Evolutionary conservation across 2,329 filamentous ascomycete species (phyloP), one percentile per base, ranked within the genome.

Genomic region (Torrubiella hemipterigena): DNA sequence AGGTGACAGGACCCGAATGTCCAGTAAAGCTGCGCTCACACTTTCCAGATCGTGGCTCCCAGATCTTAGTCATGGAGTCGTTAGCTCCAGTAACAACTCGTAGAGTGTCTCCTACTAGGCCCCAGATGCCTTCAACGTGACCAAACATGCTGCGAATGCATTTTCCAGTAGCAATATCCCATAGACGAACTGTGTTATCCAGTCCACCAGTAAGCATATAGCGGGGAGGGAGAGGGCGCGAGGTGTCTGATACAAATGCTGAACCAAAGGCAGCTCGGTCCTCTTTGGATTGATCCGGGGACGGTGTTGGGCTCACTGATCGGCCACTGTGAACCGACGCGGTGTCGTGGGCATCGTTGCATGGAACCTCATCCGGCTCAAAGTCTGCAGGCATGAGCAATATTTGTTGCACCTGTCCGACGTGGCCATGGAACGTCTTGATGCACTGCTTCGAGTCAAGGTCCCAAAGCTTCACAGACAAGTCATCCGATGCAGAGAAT

Each of bases 81-180:
- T 96, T 86, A 9, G 84, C 82, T 1, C 87, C 89, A 13, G 81
- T 85, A 11, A 96, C 85, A 12, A 94, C 75, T 9, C 91, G 76
- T 14, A 96, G 62, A 1, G 81, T 87, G 55, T 96, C 89, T 4
- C 83, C 89, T 0, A 82, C 84, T 3, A 98, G 67, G 6, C 83
- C 81, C 91, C 91, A 98, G 14, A 98, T 81, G 19, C 91, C 91
- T 54, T 98, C 91, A 15, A 98, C 73, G 48, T 98, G 91, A 0
- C 91, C 91, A 51, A 96, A 98, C 64, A 95, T 93, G 19, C 85
- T 93, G 38, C 85, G 81, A 20, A 95, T 67, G 46, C 84, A 94
- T 40, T 75, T 74, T 22, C 84, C 85, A 1, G 81, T 81, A 5
- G 71, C 72, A 2, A 86, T 82, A 51, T 95, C 85, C 89, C 91